Percentiles rank a stretch among this genome's conserved stretches.
These are phyloP conservation scores for Musa balbisiana DNA, from an alignment of 202 grass and related monocot species.

Conservation along the genomic window DNA sequence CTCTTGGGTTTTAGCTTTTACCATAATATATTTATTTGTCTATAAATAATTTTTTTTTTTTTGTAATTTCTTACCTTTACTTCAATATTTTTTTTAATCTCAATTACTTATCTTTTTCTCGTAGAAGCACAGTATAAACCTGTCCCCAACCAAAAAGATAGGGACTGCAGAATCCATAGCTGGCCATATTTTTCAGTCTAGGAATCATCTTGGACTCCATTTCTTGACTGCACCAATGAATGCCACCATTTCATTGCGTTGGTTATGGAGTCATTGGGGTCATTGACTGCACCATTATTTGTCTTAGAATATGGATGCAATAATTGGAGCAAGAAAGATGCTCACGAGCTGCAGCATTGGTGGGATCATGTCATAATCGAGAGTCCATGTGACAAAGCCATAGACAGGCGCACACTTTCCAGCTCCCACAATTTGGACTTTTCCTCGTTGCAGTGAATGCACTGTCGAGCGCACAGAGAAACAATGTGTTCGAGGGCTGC, in stretches of 20 bases:
- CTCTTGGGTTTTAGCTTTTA: too few species aligned
- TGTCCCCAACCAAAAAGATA: background rate
- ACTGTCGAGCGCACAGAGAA: too few species aligned
- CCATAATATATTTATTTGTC: too few species aligned
- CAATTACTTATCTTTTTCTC: too few species aligned
- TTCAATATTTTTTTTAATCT: too few species aligned
- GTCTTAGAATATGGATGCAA: background rate
- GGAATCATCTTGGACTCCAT: background rate
- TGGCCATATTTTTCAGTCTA: background rate
- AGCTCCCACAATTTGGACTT: background rate
- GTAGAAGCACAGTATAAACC: too few species aligned
- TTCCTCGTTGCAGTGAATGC: background rate
- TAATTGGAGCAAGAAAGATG: background rate
- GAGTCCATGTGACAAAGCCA: background rate
- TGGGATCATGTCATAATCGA: background rate
- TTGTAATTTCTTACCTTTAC: too few species aligned
- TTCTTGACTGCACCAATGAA: background rate
- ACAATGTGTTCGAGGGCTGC: too few species aligned
- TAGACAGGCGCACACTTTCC: background rate
- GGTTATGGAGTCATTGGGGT: background rate
- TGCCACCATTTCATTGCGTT: background rate
- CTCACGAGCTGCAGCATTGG: background rate
- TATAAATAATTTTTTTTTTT: too few species aligned
- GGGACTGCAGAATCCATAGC: background rate
- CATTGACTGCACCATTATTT: background rate